Evolutionary conservation across 345 rosid genomes (phyloP), one percentile per base, ranked within the genome.

Genomic region (Bruguiera sexangula): DNA sequence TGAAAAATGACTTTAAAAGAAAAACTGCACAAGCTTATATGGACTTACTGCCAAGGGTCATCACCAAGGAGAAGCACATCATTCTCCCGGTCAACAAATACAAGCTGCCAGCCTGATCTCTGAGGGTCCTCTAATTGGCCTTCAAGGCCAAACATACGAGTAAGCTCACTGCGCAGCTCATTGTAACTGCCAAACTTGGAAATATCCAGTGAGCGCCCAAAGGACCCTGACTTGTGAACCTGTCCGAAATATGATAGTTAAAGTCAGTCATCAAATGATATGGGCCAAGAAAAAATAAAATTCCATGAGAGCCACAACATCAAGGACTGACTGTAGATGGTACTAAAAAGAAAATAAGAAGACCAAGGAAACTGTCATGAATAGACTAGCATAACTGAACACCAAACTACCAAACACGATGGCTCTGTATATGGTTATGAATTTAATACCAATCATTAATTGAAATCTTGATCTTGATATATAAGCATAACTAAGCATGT

Each of bases 21-120:
- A 56, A 56, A 24, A 2, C 60, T 3, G 5, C 31, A 24, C 18
- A 6, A 6, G 29, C 18, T 59, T 43, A 43, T 55, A n/a, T n/a
- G 56, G 10, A 75, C 99, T 90, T 48, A 95, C 99, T 87, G 99
- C 99, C 99, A 95, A 37, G 99, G 99, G 83, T 88, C 99, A 75
- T 95, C 99, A 31, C 99, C 99, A 54, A 95, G 97, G 85, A 95
- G 99, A 81, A 95, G 99, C 81, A 86, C 91, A 20, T 95, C 99
- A 75, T 95, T 92, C 96, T 95, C 99, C 89, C 93, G 82, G 89
- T 95, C 99, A 72, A 95, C 92, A 60, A 95, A 92, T 95, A 95
- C 99, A 95, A 95, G 99, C 99, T 95, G 99, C 99, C 99, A 95
- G 99, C 99, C 99, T 91, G 99, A 95, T 95, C 99, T 95, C 89